Base-by-base conservation (phyloP, 768 basidiomycete species). In the Pisolithus microcarpus region DNA sequence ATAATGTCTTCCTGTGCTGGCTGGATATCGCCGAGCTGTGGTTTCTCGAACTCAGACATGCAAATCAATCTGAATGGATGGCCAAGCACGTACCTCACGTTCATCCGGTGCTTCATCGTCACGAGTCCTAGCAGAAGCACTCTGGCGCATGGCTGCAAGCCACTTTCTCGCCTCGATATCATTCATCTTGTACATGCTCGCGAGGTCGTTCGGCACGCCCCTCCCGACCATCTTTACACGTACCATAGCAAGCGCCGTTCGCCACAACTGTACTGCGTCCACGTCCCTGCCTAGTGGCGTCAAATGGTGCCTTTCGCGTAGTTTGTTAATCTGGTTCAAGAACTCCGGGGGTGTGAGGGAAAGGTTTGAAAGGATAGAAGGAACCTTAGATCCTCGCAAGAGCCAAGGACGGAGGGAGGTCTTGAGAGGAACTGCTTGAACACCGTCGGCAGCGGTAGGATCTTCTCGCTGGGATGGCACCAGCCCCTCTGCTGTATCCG, bases 121-220 rank as follows among this genome's bases (percentile, higher is more conserved):
- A 0, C 59, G 61, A 34, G 54, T 50, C 28, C 54, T 38, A 7
- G 59, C 53, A 26, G 28, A 51, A 21, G 50, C 61, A n/a, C 46
- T 53, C 50, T 65, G 65, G 16, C 49, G 53, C 13, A 67, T 58
- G 5, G 67, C 59, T 46, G 66, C 70, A 40, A 71, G 64, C 79
- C 81, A 83, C 53, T 67, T 63, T 54, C 62, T 66, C 11, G 72
- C 73, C 55, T 85, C 77, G 2, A 70, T 73, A 51, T 84, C 80
- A 5, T 75, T 69, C 24, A 91, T 64, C 18, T 64, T 65, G 62
- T 91, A 91, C 16, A 96, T 79, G 19, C 80, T 68, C 2, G 87
- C 87, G 58, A 91, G 65, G 59, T 92, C 86, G 5, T 80, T 75
- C 0, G 89, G 90, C 15, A 76, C 72, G 3, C 95, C 94, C 16